Percentiles rank a stretch among this genome's conserved stretches.
phyloP scores from a whole-genome alignment of 2,329 filamentous ascomycete genomes.

The Ustulina deusta region DNA sequence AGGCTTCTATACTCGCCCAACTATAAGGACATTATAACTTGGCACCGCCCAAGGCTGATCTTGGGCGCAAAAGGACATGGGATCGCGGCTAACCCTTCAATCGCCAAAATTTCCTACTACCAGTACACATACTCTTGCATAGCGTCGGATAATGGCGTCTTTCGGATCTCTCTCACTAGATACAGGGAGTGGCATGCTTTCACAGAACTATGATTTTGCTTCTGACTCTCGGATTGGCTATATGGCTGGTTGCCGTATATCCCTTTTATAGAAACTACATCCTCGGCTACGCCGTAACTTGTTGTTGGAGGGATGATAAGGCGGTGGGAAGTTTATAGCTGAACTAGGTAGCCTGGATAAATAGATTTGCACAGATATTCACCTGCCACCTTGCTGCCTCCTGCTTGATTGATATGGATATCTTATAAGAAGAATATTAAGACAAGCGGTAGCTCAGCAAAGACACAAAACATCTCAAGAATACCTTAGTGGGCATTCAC shows the following conservation, averaged over 20 bases:
- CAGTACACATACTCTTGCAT: conserved; percentile 49
- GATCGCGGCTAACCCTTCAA: not conserved
- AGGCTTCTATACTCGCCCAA: not conserved
- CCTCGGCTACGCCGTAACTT: not conserved
- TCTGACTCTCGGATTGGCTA: conserved; percentile 19
- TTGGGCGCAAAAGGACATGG: conserved; percentile 4
- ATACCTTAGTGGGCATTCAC: too few relatives aligned
- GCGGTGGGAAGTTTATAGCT: not conserved
- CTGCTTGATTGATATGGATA: not conserved
- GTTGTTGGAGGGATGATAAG: not conserved
- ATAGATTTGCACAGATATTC: not conserved
- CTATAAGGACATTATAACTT: not conserved
- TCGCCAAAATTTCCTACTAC: conserved; percentile 13
- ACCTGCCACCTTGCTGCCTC: not conserved
- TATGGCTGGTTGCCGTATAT: conserved; percentile 13
- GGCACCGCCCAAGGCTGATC: not conserved
- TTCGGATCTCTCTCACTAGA: conserved; percentile 40
- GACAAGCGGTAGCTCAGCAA: too few relatives aligned
- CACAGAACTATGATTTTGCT: conserved; percentile 26
- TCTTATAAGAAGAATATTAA: too few relatives aligned
- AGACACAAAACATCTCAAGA: too few relatives aligned
- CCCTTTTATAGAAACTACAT: conserved; percentile 8
- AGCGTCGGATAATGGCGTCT: conserved; percentile 50
- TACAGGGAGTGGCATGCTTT: conserved; percentile 32
- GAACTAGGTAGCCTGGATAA: conserved; percentile 5